Conservation (phyloP, 257 asterid genomes). For the Echites panduratus region DNA sequence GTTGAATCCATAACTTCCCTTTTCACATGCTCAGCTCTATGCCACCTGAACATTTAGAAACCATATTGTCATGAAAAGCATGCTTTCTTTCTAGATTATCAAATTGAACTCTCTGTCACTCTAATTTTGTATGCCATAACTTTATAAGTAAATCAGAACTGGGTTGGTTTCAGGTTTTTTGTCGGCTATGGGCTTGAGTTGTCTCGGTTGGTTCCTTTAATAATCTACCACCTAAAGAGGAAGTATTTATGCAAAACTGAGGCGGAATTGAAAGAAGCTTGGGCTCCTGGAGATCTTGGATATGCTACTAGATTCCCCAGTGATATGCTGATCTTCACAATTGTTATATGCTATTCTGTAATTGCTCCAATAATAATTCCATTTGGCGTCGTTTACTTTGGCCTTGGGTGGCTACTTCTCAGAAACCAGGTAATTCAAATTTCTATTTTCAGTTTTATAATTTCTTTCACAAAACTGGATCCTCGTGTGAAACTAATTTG, state of each 20-base stretch:
- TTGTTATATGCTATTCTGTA: slow-evolving; percentile 75
- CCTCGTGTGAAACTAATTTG: not conserved
- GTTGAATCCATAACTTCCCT: too few relatives aligned
- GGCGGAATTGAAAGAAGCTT: slow-evolving; percentile 72
- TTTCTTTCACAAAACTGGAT: not conserved
- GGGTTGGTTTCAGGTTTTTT: slow-evolving; percentile 65
- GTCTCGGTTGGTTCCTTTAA: slow-evolving; percentile 69
- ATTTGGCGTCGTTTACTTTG: slow-evolving; percentile 78
- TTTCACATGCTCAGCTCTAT: too few relatives aligned
- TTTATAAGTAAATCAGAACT: not conserved
- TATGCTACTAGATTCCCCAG: slow-evolving; percentile 71
- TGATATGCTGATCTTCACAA: slow-evolving; percentile 67
- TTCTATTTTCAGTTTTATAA: too few relatives aligned
- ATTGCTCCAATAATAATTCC: slow-evolving; percentile 79
- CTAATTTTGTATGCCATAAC: not conserved
- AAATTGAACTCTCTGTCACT: too few relatives aligned
- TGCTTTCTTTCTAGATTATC: not conserved
- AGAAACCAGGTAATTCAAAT: slow-evolving; percentile 68
- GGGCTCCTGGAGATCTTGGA: slow-evolving; percentile 83
- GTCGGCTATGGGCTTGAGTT: slow-evolving; percentile 94
- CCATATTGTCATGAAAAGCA: not conserved
- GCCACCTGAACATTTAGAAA: not conserved
- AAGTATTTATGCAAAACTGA: slow-evolving; percentile 81
- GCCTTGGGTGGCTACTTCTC: slow-evolving; percentile 85
- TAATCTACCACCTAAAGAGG: slow-evolving; percentile 69